A percentile compares a stretch with the other conserved stretches of the same genome.
Conservation (phyloP, 2,329 filamentous ascomycete species). For the Verticillium zaregamsianum region DNA sequence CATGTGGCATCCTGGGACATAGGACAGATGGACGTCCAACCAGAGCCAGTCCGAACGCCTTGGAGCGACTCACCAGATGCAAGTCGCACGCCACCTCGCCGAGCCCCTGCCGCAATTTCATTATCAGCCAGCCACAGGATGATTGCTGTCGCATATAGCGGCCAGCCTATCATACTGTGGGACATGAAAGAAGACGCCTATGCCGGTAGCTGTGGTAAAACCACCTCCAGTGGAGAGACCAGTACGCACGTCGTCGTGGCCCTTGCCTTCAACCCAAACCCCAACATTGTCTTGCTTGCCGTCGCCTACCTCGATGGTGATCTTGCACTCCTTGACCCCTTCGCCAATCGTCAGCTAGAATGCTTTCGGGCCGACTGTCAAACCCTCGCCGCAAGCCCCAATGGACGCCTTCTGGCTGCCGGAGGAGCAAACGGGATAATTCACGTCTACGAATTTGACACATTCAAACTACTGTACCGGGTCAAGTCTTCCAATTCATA, state of each 20-base stretch:
- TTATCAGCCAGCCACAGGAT: conserved; percentile 23
- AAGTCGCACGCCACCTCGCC: conserved; percentile 4
- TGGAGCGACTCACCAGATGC: conserved; percentile 18
- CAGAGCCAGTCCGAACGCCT: conserved; percentile 7
- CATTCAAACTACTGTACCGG: conserved; percentile 22
- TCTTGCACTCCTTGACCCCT: conserved; percentile 25
- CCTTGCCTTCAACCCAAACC: conserved; percentile 30
- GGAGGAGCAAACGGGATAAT: conserved; percentile 19
- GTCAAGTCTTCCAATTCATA: conserved; percentile 18
- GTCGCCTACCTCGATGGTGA: conserved; percentile 26
- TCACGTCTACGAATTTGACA: conserved; percentile 23
- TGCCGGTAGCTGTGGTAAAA: conserved; percentile 29
- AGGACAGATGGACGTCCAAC: conserved; percentile 8
- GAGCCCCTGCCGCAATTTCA: conserved; percentile 18
- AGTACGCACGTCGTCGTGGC: conserved; percentile 21
- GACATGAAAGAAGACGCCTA: conserved; percentile 25
- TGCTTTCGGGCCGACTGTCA: conserved; percentile 22
- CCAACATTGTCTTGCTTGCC: conserved; percentile 21
- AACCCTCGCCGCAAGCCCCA: conserved; percentile 23
- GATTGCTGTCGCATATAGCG: conserved; percentile 26
- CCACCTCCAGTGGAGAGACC: conserved; percentile 22
- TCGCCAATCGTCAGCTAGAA: conserved; percentile 15
- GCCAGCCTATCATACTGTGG: conserved; percentile 27
- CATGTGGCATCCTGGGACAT: conserved; percentile 22
- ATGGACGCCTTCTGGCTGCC: conserved; percentile 23